Evolutionary conservation across 164 flowering plant genomes (phyloP).

Genomic region (Vitis riparia): DNA sequence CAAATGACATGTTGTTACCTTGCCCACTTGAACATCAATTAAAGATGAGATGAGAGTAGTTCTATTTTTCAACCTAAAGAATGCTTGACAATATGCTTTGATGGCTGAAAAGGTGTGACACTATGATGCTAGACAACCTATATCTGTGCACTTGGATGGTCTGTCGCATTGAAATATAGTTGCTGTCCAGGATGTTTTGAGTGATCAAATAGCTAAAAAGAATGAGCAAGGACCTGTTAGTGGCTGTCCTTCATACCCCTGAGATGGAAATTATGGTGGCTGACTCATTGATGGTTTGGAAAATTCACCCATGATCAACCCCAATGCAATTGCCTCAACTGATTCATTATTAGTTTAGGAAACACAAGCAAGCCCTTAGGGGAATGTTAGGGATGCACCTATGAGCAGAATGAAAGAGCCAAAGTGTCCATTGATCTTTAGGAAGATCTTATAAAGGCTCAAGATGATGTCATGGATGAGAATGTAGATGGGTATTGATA

Average conservation of each 20-base stretch:
- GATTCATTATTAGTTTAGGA: constrained; percentile 43
- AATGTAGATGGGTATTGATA: constrained; percentile 72
- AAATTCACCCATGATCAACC: constrained; percentile 38
- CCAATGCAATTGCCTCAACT: constrained; percentile 36
- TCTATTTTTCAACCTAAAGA: no score
- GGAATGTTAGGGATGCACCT: constrained; percentile 82
- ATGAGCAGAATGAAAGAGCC: constrained; percentile 86
- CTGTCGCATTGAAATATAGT: no score
- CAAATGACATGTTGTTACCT: no score
- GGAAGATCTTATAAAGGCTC: constrained; percentile 26
- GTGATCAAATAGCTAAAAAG: no score
- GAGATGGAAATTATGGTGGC: constrained; percentile 46
- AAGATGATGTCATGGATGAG: constrained; percentile 52
- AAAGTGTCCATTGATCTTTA: constrained; percentile 63
- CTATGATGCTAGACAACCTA: no score
- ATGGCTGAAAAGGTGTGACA: no score
- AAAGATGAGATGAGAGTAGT: no score
- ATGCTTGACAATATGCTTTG: no score
- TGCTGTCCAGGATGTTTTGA: no score
- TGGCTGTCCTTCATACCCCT: constrained; percentile 43
- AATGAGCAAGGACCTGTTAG: constrained; percentile 21
- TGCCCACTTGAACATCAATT: no score
- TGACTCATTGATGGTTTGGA: constrained; percentile 36
- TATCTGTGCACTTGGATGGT: no score
- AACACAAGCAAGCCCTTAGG: constrained; percentile 63